Evolutionary conservation across 2,329 filamentous ascomycete genomes (phyloP), one percentile per base, ranked within the genome.

Genomic region (Akanthomyces uredinophilus): DNA sequence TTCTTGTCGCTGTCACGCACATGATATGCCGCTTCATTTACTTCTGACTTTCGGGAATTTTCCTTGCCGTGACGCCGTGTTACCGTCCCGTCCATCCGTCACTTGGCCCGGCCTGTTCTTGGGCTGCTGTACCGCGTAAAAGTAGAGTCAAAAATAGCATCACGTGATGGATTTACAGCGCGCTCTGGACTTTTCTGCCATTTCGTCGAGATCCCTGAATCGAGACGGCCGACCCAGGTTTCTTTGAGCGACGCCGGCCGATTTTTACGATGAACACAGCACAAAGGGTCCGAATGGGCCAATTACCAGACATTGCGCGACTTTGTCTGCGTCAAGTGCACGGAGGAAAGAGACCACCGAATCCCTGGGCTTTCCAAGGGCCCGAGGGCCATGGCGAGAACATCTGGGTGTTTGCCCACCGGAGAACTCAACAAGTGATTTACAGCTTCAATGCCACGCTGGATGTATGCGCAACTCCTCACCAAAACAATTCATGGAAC

Each of bases 361-460:
- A 60, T 14, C 64, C 64, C 41, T 67, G 65, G 35, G 69, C 66
- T n/a, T 71, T 68, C 35, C 63, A 69, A 43, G 66, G 64, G 11
- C 70, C 74, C 20, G 69, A 75, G 46, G 76, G 75, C 63, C 82
- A 84, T 63, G 83, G 83, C 69, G 82, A 86, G 75, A 78, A 80
- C 69, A 83, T 87, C 69, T 87, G 79, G 78, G 72, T 86, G 59
- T 84, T 80, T 69, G 73, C 75, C 68, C 78, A 86, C 71, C 73
- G 83, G 60, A 69, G 76, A 60, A 74, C 78, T 18, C 77, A 83
- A 52, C 76, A 83, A 70, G 76, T 83, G 54, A 75, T 85, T 61
- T 85, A 84, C 71, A 83, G 80, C 55, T 79, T 80, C 68, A 71
- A 72, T 24, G 73, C 76, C 20, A 72, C 74, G 4, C 63, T 84